Base-by-base conservation (phyloP, 805 yeast genomes). In the Nakazawaea wyomingensis region DNA sequence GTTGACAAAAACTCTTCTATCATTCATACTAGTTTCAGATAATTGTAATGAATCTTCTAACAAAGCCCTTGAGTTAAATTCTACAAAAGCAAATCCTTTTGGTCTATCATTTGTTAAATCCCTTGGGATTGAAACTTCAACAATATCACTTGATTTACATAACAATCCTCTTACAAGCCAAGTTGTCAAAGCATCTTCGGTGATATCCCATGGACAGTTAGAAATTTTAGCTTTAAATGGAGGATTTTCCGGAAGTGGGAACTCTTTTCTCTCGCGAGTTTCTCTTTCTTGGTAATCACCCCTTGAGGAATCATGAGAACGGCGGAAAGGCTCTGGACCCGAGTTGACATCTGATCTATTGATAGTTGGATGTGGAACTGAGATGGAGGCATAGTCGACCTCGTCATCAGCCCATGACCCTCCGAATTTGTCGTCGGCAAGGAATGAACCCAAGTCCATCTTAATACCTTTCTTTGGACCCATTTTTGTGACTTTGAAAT, bases 141-240 rank as follows among this genome's bases (percentile, higher is more conserved):
- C 70, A 42, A 61, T 69, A 30, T 62, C 62, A 18, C 71, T 66
- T 52, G 75, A 80, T 55, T 68, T 65, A 50, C 78, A 69, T 46
- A 62, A 57, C 45, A 76, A 54, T 43, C 66, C 68, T 47, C 74
- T 76, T 53, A 76, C 81, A 45, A 85, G 74, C 70, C 82, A 84
- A 20, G 73, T 75, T 41, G 62, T 67, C 46, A 85, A 69, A 6
- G 71, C 76, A 29, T 71, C 78, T 62, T 91, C 97, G 37, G 70
- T 63, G 35, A 78, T 75, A 46, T 85, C 90, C 81, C 85, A 84
- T 47, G 96, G 87, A 58, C 93, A 76, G 67, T 90, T 89, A 59
- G 78, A 78, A 52, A 91, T 73, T 61, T 87, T 79, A n/a, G 96
- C 97, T 56, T 85, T 83, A 73, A 65, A 93, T 43, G 99, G 99